Percentiles rank a stretch among this genome's conserved stretches.
Conservation (phyloP, 148 eudicot genomes). For the Rhododendron kiyosumense region DNA sequence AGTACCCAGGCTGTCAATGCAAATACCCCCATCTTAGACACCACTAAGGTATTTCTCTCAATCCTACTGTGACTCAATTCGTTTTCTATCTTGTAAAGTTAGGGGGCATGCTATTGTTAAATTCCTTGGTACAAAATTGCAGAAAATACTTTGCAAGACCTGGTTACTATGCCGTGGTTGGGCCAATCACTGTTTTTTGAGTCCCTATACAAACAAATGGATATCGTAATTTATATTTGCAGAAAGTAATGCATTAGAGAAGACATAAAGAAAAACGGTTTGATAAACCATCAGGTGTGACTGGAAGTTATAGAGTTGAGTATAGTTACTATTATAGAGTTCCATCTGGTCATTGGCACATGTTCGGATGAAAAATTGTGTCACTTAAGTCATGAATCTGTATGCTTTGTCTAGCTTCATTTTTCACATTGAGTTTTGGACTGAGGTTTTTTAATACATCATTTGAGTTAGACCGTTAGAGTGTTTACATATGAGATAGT, state of each 20-base stretch:
- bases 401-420: background rate
- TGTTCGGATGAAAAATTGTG: background rate
- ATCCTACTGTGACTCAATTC: background rate
- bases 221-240: background rate
- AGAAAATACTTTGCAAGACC: background rate
- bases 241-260: background rate
- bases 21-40: constrained; percentile 81
- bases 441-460: background rate
- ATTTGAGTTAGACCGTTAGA: background rate
- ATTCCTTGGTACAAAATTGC: background rate
- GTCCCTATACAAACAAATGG: background rate
- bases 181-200: background rate
- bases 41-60: constrained; percentile 47
- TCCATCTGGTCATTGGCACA: background rate
- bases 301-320: background rate
- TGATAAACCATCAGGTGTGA: background rate
- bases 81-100: background rate
- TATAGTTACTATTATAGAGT: background rate
- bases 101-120: background rate
- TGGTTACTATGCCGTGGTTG: background rate
- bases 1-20: constrained; percentile 82
- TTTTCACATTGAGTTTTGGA: background rate
- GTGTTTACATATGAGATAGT: background rate
- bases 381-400: background rate
- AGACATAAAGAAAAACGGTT: background rate